Base-by-base conservation (phyloP, 768 basidiomycete species). In the Hericium erinaceus region DNA sequence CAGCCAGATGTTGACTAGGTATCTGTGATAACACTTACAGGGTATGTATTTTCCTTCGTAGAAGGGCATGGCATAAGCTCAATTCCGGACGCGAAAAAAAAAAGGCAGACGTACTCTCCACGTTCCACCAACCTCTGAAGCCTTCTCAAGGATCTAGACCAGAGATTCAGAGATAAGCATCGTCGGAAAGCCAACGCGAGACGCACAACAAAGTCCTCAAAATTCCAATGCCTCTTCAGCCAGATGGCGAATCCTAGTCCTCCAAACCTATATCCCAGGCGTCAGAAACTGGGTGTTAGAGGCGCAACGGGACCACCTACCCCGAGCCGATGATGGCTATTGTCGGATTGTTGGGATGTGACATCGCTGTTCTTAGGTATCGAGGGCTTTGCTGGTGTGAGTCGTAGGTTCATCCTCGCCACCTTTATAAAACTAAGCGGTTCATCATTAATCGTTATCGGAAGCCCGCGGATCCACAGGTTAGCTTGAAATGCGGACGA, bases 21-120 rank as follows among this genome's bases (percentile, higher is more conserved):
- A 8, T 16, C 13, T 38, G 18, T 6, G 22, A 33, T 38, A 12
- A 70, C 12, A 39, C 20, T 33, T 52, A 56, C 55, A 2, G 55
- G 55, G n/a, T 56, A 56, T 39, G 55, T 56, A 39, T 56, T 56
- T 26, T 37, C 55, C 55, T 56, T 20, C 16, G n/a, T 20, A 39
- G 8, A 15, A 24, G 39, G 8, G 48, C 15, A 46, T 20, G 28
- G 44, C 12, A 7, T n/a, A 15, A 12, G n/a, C 39, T 11, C 6
- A 24, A 15, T 38, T 15, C 13, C 18, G 4, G 6, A 2, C 40
- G 20, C 16, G n/a, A 18, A 20, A 7, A 7, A 7, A 7, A 13
- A 33, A 28, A 28, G 16, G 3, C 22, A 13, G n/a, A 49, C 55
- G 3, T 39, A 56, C 55, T 33, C 46, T 16, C 55, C 55, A 56